phyloP scores from a whole-genome alignment of 176 grass and related monocot species.

The Musa troglodytarum region DNA sequence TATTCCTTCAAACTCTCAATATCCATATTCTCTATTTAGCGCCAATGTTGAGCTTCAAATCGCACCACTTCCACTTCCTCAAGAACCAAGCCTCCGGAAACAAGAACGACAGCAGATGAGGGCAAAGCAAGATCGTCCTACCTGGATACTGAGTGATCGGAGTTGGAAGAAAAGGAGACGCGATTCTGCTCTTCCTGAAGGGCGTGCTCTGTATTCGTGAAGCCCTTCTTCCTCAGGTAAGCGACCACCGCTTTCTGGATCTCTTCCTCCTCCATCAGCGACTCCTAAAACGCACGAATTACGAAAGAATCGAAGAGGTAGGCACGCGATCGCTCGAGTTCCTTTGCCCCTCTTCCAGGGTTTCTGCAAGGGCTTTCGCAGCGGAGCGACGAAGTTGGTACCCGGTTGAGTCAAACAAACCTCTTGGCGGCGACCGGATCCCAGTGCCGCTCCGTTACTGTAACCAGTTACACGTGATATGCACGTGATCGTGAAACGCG shows the following conservation, averaged over 20 bases:
- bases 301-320: no score
- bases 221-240: conserved; percentile 19
- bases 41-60: not conserved
- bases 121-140: not conserved
- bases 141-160: conserved; percentile 17
- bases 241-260: not conserved
- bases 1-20: no score
- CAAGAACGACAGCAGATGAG: not conserved
- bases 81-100: no score
- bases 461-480: no score
- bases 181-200: conserved; percentile 22
- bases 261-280: conserved; percentile 17
- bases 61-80: not conserved
- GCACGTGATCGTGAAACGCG: no score
- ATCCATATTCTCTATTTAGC: not conserved
- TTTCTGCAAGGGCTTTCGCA: no score
- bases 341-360: no score
- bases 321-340: no score
- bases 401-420: no score
- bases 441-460: no score
- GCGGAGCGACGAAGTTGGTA: no score
- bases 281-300: conserved; percentile 17
- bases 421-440: no score
- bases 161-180: conserved; percentile 1
- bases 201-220: not conserved